A percentile compares a stretch with the other conserved stretches of the same genome.
Conservation (phyloP, 371 early-diverging fungal genomes). For the Mucor lusitanicus region DNA sequence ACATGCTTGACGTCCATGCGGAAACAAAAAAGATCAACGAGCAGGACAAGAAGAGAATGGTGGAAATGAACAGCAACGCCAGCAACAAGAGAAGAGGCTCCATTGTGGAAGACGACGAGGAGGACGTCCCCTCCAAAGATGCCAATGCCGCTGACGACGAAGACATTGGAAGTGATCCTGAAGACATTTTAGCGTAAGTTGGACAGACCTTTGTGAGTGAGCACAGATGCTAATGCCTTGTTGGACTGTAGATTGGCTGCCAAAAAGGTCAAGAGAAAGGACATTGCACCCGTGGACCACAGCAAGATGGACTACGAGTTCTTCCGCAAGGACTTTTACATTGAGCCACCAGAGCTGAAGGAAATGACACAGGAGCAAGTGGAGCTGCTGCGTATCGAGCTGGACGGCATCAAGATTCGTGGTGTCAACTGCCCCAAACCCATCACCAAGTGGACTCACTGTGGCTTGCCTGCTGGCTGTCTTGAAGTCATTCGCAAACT, state of each 20-base stretch:
- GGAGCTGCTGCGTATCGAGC: conserved; percentile 75
- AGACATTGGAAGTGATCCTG: conserved; percentile 58
- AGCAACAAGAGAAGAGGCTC: conserved; percentile 11
- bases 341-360: conserved; percentile 92
- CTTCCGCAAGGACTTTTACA: conserved; percentile 95
- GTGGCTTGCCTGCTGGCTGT: conserved; percentile 80
- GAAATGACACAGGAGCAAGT: conserved; percentile 87
- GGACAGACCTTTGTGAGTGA: no score
- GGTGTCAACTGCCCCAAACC: conserved; percentile 92
- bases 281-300: conserved; percentile 90
- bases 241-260: conserved; percentile 63
- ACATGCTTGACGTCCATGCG: conserved; percentile 80
- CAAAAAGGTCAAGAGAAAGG: conserved; percentile 88
- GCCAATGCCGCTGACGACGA: conserved; percentile 43
- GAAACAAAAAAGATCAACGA: conserved; percentile 74
- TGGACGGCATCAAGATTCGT: conserved; percentile 95
- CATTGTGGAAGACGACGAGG: conserved; percentile 18
- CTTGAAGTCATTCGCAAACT: conserved; percentile 77
- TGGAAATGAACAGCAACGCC: conserved; percentile 20
- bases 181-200: conserved; percentile 80
- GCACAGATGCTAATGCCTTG: neutral
- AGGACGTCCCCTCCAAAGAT: neutral
- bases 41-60: conserved; percentile 56
- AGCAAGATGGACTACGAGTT: conserved; percentile 80
- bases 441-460: conserved; percentile 94